Conservation (phyloP, 2,329 filamentous ascomycete genomes). For the Sarocladium oryzae region DNA sequence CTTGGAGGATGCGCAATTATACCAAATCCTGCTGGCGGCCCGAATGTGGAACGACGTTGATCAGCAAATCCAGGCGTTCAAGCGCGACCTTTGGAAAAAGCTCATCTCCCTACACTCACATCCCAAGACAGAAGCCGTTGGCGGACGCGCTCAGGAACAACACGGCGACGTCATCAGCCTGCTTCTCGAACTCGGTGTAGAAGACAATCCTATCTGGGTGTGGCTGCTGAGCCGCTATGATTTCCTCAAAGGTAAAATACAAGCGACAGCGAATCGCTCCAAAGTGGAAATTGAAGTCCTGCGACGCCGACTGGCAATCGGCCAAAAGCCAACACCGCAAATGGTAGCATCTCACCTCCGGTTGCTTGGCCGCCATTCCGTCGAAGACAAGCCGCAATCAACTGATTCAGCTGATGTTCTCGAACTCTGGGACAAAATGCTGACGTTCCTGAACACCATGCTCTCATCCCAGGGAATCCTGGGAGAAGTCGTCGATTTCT, state of each 20-base stretch:
- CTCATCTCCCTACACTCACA: constrained; percentile 62
- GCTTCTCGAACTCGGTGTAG: constrained; percentile 86
- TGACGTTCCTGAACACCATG: constrained; percentile 65
- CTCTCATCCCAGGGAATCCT: constrained; percentile 75
- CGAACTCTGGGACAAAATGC: constrained; percentile 88
- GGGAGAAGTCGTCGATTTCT: constrained; percentile 87
- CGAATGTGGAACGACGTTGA: constrained; percentile 95
- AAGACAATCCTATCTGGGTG: constrained; percentile 93
- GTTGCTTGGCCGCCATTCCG: constrained; percentile 60
- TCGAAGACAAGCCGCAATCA: constrained; percentile 53
- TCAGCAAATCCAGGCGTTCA: constrained; percentile 78
- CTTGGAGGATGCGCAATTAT: constrained; percentile 71
- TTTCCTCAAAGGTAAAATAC: constrained; percentile 80
- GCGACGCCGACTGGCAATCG: constrained; percentile 69
- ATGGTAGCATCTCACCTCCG: constrained; percentile 70
- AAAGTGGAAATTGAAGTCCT: constrained; percentile 90
- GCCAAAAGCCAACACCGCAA: constrained; percentile 63
- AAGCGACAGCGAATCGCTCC: constrained; percentile 72
- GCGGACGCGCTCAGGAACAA: constrained; percentile 62
- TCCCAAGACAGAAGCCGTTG: constrained; percentile 39
- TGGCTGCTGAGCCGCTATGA: constrained; percentile 91
- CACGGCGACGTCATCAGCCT: constrained; percentile 88
- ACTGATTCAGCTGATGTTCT: constrained; percentile 77
- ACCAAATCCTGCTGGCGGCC: constrained; percentile 80
- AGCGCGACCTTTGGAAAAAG: constrained; percentile 81